Conservation (phyloP, 1,284 basidiomycete genomes). For the Spongiforma sp. region DNA sequence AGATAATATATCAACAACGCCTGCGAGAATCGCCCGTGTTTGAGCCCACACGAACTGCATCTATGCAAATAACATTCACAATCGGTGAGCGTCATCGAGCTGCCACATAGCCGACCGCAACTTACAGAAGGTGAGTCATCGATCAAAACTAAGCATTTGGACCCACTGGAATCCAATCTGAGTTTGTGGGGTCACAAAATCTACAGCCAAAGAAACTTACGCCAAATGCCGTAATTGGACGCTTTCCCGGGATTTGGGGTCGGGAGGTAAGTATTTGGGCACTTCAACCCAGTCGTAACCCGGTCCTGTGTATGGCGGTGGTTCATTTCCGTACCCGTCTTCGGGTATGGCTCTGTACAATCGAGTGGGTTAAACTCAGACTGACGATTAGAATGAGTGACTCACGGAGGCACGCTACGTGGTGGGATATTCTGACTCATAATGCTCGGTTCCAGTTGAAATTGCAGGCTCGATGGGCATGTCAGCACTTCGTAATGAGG, state of each 20-base stretch:
- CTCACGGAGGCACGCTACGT: constrained; percentile 15
- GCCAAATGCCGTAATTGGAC: constrained; percentile 22
- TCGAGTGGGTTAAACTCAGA: not conserved
- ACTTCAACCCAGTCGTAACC: constrained; percentile 18
- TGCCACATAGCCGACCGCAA: not conserved
- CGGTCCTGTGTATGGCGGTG: constrained; percentile 25
- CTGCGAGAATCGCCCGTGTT: constrained; percentile 25
- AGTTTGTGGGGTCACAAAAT: not conserved
- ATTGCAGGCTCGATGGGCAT: constrained; percentile 27
- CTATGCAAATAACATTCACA: constrained; percentile 10
- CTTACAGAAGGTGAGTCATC: constrained; percentile 32
- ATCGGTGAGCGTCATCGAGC: not conserved
- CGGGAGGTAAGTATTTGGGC: constrained; percentile 12
- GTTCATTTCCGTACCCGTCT: constrained; percentile 2
- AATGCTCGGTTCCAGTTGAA: constrained; percentile 12
- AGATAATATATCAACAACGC: constrained; percentile 20
- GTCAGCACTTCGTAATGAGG: constrained; percentile 31
- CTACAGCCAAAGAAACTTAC: constrained; percentile 12
- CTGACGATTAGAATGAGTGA: not conserved
- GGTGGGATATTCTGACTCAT: not conserved
- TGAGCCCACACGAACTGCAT: constrained; percentile 30
- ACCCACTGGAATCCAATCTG: constrained; percentile 17
- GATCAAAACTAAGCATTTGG: constrained; percentile 31
- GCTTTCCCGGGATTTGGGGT: constrained; percentile 19
- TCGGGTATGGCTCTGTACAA: constrained; percentile 7